Evolutionary conservation across 208 protist species (phyloP).

Genomic region (Trichomonas vaginalis): DNA sequence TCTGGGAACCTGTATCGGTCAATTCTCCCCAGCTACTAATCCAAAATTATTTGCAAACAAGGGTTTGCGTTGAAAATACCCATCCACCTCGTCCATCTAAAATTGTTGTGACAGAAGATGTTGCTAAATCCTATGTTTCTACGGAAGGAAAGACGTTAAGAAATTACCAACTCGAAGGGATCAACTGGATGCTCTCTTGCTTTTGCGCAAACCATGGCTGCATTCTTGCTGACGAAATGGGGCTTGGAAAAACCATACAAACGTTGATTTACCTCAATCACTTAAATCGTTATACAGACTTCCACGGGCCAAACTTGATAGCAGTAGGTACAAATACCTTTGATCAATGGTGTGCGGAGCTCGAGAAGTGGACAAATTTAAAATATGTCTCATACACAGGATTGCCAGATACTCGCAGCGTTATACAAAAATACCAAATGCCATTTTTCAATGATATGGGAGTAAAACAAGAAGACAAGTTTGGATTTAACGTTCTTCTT

Average conservation of each 20-base stretch:
- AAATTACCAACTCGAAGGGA: not conserved
- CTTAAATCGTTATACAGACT: not conserved
- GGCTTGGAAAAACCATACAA: constrained; percentile 42
- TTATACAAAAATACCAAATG: not conserved
- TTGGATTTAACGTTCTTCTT: constrained; percentile 7
- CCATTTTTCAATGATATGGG: not conserved
- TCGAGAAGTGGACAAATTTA: not conserved
- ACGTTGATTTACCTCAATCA: constrained; percentile 15
- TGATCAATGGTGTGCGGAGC: not conserved
- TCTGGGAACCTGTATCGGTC: not conserved
- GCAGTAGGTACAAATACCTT: not conserved
- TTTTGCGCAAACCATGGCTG: not conserved
- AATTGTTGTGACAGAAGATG: not conserved
- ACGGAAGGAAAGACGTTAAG: not conserved
- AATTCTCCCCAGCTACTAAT: not conserved
- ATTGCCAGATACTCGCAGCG: not conserved
- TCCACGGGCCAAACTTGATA: constrained; percentile 11
- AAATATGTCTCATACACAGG: constrained; percentile 22
- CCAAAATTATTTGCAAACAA: not conserved
- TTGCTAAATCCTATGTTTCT: not conserved
- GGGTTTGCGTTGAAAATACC: not conserved
- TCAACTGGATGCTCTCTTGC: not conserved
- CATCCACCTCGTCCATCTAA: not conserved
- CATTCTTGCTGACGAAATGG: constrained; percentile 44
- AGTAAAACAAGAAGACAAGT: not conserved